These are phyloP conservation scores for Lentinula sp. DNA, from an alignment of 768 basidiomycete genomes.

Conservation along the genomic window DNA sequence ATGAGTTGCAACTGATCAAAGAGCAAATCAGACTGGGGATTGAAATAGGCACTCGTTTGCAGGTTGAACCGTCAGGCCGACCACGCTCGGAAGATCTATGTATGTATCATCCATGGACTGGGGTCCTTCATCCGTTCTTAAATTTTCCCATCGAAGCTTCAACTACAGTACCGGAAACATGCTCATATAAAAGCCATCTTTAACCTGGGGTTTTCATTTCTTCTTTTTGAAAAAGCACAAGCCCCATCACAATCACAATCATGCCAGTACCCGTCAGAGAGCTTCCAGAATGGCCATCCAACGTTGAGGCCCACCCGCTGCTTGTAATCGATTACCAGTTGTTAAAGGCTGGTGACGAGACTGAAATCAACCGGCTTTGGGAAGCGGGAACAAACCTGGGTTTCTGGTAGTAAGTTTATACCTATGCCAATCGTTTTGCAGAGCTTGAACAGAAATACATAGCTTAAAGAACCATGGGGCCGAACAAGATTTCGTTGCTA, in stretches of 20 bases:
- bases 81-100: neutral
- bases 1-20: too few species aligned
- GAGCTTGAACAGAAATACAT: neutral
- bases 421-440: neutral
- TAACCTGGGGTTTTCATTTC: neutral
- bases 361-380: constrained; percentile 35
- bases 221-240: neutral
- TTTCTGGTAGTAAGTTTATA: constrained; percentile 40
- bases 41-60: too few species aligned
- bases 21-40: too few species aligned
- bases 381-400: constrained; percentile 36
- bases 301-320: constrained; percentile 35
- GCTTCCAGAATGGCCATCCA: constrained; percentile 31
- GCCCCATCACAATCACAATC: neutral
- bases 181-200: neutral
- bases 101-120: neutral
- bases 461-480: constrained; percentile 34
- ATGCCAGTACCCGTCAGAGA: constrained; percentile 5
- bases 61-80: neutral
- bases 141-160: neutral
- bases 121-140: too few species aligned
- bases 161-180: neutral
- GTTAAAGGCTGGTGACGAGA: constrained; percentile 24
- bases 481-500: constrained; percentile 24
- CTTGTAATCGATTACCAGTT: constrained; percentile 36